Evolutionary conservation across 2,329 filamentous ascomycete genomes (phyloP), one percentile per base, ranked within the genome.

Genomic region (Trichophyton simii): DNA sequence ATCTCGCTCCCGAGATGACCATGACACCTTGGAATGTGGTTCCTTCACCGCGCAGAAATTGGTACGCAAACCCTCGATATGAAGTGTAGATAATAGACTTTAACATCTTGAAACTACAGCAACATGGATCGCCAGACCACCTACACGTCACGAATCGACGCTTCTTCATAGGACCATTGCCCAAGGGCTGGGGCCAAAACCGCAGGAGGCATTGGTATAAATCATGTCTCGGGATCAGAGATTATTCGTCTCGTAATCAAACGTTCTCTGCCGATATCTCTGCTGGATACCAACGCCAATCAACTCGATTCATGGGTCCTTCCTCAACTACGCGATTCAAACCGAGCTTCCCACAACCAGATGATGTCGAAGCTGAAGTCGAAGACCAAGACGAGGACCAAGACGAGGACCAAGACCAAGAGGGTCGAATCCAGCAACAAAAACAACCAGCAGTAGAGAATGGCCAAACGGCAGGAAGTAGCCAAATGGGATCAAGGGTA

Each of bases 131-230:
- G 50, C 78, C 82, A 25, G 78, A 82, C 63, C 84, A 87, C 68
- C 72, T 87, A 46, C 79, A 86, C 71, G 73, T 83, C 66, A 86
- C 84, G 5, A 82, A 78, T 59, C 78, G 81, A 60, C 80, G 84
- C 60, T 81, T 80, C 72, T 87, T 87, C 72, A 83, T 87, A 62
- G 84, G 84, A 0, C 84, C 84, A 41, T 83, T 86, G 41, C 84
- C 84, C 52, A 81, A 83, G 66, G 83, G 82, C 61, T 87, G 84
- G 84, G 76, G 86, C 60, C 82, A 81, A 66, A 82, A 79, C 63
- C 81, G 86, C 69, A 77, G 83, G 59, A 83, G 83, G 67, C 79
- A 82, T 62, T 86, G 84, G 84, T 86, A 85, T 72, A 81, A 76
- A 63, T 68, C 71, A 44, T 71, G 76, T 55, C 63, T 79, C 0